These are phyloP conservation scores for Nothophaeocryptopus gaeumannii DNA, from an alignment of 2,329 filamentous ascomycete species.

Conservation along the genomic window DNA sequence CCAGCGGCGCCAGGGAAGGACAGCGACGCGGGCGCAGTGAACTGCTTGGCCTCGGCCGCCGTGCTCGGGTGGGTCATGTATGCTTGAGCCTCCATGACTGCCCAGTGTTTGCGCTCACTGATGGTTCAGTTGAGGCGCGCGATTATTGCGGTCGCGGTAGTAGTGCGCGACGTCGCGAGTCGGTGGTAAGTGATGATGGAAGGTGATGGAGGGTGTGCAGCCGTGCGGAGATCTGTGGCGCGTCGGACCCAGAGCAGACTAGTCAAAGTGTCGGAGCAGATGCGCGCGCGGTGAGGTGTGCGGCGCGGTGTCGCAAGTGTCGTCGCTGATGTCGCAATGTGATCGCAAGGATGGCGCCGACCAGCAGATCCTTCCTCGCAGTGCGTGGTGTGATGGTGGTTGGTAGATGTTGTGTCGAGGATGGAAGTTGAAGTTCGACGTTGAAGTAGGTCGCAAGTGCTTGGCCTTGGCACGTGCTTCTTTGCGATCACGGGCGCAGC, in stretches of 20 bases:
- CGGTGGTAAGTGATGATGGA: neutral
- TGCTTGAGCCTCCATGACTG: conserved; percentile 67
- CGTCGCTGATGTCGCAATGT: conserved; percentile 5
- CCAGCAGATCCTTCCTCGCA: conserved; percentile 18
- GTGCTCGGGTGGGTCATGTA: conserved; percentile 87
- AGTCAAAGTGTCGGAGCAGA: conserved; percentile 21
- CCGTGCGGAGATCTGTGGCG: conserved; percentile 8
- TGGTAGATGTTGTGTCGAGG: conserved; percentile 2
- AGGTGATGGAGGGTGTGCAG: conserved; percentile 7
- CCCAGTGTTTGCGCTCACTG: conserved; percentile 7
- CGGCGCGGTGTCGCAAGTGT: neutral
- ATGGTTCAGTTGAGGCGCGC: neutral
- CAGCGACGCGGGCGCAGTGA: conserved; percentile 86
- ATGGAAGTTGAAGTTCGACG: conserved; percentile 1
- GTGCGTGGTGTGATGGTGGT: conserved; percentile 5
- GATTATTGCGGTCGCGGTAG: conserved; percentile 1
- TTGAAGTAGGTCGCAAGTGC: neutral
- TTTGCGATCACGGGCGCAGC: conserved; percentile 11
- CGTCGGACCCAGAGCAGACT: conserved; percentile 20
- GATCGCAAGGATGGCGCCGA: conserved; percentile 9
- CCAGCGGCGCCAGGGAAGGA: conserved; percentile 77
- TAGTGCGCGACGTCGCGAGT: conserved; percentile 1
- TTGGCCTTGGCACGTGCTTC: conserved; percentile 10
- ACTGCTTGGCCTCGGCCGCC: conserved; percentile 90
- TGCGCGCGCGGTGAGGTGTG: conserved; percentile 11